Conservation (phyloP, 345 rosid species). For the Anastatica hierochuntica region DNA sequence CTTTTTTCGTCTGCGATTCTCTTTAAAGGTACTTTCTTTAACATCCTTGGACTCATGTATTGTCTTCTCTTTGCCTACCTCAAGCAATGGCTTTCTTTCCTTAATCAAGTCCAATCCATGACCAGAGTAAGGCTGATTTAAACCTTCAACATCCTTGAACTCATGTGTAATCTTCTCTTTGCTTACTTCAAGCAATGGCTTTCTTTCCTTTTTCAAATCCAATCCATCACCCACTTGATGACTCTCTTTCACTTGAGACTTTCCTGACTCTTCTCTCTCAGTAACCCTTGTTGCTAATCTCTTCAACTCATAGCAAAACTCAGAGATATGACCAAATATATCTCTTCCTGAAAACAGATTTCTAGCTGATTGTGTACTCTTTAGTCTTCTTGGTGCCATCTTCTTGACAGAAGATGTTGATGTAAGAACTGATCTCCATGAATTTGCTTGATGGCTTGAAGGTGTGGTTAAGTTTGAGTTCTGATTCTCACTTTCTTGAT, state of each 20-base stretch:
- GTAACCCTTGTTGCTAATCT: constrained; percentile 56
- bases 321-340: constrained; percentile 62
- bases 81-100: no score
- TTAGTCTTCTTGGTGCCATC: constrained; percentile 41
- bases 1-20: no score
- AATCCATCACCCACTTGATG: no score
- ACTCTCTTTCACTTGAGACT: constrained; percentile 20
- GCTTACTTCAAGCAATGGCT: no score
- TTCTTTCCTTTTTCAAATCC: no score
- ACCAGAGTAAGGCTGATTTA: no score
- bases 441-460: constrained; percentile 33
- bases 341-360: constrained; percentile 78
- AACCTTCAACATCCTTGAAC: no score
- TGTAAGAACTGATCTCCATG: constrained; percentile 41
- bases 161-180: no score
- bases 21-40: background rate
- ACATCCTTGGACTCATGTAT: background rate
- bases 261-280: constrained; percentile 47
- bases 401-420: constrained; percentile 53
- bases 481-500: constrained; percentile 54
- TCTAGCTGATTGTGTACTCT: constrained; percentile 64
- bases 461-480: constrained; percentile 48
- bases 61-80: no score
- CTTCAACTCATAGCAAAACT: constrained; percentile 77
- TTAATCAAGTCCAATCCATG: no score